phyloP scores from a whole-genome alignment of 225 moss, liverwort and hornwort genomes.

The Straminergon stramineum region DNA sequence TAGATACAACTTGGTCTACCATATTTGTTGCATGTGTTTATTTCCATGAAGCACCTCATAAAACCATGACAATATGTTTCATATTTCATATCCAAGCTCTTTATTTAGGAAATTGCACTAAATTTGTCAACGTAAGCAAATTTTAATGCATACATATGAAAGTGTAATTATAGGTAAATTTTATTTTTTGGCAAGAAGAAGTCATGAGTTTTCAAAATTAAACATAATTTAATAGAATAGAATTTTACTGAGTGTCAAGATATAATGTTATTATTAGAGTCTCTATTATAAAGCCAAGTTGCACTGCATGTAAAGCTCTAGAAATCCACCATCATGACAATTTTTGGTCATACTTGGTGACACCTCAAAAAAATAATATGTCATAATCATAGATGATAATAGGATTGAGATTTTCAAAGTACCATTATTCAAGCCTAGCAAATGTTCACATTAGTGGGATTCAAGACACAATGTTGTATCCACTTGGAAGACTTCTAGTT shows the following conservation, averaged over 20 bases:
- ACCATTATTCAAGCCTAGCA: not conserved
- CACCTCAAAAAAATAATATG: not conserved
- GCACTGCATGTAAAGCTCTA: fast-evolving
- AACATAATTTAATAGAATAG: not conserved
- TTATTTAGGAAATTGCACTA: fast-evolving
- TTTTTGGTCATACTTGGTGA: not conserved
- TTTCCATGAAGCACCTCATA: not conserved
- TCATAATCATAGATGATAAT: fast-evolving
- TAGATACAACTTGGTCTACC: not conserved
- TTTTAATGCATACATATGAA: not conserved
- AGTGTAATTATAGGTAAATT: not conserved
- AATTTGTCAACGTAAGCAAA: not conserved
- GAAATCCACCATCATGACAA: not conserved
- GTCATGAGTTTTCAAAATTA: not conserved
- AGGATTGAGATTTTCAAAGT: fast-evolving
- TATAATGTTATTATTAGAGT: not conserved
- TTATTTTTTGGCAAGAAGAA: not conserved
- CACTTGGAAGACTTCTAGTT: not conserved
- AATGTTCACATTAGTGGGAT: not conserved
- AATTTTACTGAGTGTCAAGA: not conserved
- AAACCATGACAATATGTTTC: not conserved
- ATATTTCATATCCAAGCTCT: not conserved
- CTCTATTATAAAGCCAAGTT: not conserved
- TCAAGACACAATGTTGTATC: not conserved
- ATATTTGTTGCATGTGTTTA: not conserved